Base-by-base conservation (phyloP, 129 eudicot species). In the Helichrysum umbraculigerum region DNA sequence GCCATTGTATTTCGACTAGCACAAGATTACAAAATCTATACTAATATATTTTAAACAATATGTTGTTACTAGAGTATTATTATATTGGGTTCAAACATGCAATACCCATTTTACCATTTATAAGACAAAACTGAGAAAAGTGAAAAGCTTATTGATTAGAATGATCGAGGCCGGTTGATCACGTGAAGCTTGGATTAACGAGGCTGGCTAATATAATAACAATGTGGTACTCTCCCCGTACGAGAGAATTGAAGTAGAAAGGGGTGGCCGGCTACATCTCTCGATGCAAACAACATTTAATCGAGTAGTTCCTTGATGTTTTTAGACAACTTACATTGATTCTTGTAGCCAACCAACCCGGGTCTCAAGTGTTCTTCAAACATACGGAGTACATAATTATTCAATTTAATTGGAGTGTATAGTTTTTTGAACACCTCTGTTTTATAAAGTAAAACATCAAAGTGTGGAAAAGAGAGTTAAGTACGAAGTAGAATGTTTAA, bases 261-360 rank as follows among this genome's bases (percentile, higher is more conserved):
- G 14, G 54, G 32, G 2, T 67, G 72, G 56, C 44, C 56, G 72
- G 72, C 72, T 67, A 67, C 72, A 67, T 67, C 16, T 37, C n/a
- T 6, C 72, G 72, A 67, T 9, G 54, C 17, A 37, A 67, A 67
- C 3, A 67, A 37, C 72, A 19, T 67, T 25, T 0, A 9, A 8
- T 32, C 4, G 28, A 25, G 28, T 32, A 67, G 29, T 35, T 67
- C 7, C 52, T 67, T 20, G 5, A 67, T 67, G 72, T 3, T 67
- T 35, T 67, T 67, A 21, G 72, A 67, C 33, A 4, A 67, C 16
- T 67, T 20, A n/a, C 52, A 39, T 67, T 35, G 72, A n/a, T 37
- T 35, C 52, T 6, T 67, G 72, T 39, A 67, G 72, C 72, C 72
- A 67, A 39, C 72, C 72, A 67, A 67, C 30, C 52, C 2, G 34